These are phyloP conservation scores for Mortierella polycephala DNA, from an alignment of 371 early-diverging fungal genomes.

Conservation along the genomic window DNA sequence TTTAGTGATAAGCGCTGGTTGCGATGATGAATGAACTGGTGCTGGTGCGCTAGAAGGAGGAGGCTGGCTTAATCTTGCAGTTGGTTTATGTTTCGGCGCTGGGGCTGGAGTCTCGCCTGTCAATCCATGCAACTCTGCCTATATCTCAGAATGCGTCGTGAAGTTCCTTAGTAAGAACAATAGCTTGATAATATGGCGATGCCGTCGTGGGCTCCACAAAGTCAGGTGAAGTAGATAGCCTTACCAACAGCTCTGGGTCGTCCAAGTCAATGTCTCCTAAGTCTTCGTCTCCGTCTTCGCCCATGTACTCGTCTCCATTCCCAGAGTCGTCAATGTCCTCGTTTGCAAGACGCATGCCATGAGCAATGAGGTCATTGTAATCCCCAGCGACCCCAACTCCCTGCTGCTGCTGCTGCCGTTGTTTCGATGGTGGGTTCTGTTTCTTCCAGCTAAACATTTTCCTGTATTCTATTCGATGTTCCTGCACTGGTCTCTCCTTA, in stretches of 20 bases:
- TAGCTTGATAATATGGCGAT: background rate
- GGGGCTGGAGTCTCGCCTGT: constrained; percentile 34
- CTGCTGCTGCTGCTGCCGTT: constrained; percentile 18
- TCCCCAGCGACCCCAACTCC: constrained; percentile 13
- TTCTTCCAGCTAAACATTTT: constrained; percentile 55
- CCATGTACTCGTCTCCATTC: constrained; percentile 31
- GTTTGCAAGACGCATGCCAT: constrained; percentile 41
- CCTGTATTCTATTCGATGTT: background rate
- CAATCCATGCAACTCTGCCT: constrained; percentile 51
- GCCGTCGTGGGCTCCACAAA: background rate
- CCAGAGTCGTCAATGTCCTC: constrained; percentile 32
- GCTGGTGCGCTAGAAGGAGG: constrained; percentile 5
- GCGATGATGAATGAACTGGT: constrained; percentile 5
- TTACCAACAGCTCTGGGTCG: constrained; percentile 64
- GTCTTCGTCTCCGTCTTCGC: constrained; percentile 57
- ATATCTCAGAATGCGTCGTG: background rate
- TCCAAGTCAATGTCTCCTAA: constrained; percentile 64
- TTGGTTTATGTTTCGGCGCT: constrained; percentile 22
- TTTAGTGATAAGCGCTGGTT: constrained; percentile 1
- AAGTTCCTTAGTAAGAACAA: background rate
- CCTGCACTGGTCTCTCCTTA: background rate
- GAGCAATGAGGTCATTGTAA: constrained; percentile 45
- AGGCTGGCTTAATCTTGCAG: constrained; percentile 7
- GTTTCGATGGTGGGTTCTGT: constrained; percentile 50
- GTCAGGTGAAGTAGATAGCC: background rate